Evolutionary conservation across 2,329 filamentous ascomycete genomes (phyloP), one percentile per base, ranked within the genome.

Genomic region (Arthrobotrys conoides): DNA sequence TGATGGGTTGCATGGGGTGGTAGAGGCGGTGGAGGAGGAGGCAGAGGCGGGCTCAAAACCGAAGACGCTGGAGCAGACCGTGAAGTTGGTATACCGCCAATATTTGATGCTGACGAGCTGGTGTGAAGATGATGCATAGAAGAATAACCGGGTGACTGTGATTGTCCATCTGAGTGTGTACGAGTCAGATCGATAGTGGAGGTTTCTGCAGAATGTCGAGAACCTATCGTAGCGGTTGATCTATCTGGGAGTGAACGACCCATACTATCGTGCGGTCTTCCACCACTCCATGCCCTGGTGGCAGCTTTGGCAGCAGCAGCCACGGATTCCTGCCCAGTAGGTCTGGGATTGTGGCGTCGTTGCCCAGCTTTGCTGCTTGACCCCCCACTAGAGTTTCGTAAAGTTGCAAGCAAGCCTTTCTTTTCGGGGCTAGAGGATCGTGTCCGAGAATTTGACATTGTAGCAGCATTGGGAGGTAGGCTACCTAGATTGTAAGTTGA

Each of bases 211-310:
- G 73, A 77, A 49, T 71, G 46, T 36, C 72, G 72, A 27, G 72
- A 76, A 44, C 44, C 73, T 8, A 77, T 18, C 10, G 67, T 77
- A 20, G 67, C 67, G 3, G 73, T 38, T 20, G 73, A 71, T 24
- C 73, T 44, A 61, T 71, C 73, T n/a, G 59, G 53, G 20, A 67
- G 48, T 36, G 67, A 71, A n/a, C 72, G 72, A n/a, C 73, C 73
- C 38, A 71, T 44, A 24, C 48, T 49, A 41, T 71, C 73, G 9
- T 51, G n/a, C 44, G 48, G 70, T 3, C 27, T 46, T 12, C 65
- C 65, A 33, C 73, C 73, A 67, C 83, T 86, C 89, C 90, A 92
- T 36, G 90, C 90, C 66, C 91, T 82, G 2, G 88, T 89, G 27
- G 90, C 90, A 48, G 90, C 90, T 82, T 89, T 90, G 3, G 81